Evolutionary conservation across 1,139 yeast species (phyloP), one percentile per base, ranked within the genome.

Genomic region (Diutina rugosa): DNA sequence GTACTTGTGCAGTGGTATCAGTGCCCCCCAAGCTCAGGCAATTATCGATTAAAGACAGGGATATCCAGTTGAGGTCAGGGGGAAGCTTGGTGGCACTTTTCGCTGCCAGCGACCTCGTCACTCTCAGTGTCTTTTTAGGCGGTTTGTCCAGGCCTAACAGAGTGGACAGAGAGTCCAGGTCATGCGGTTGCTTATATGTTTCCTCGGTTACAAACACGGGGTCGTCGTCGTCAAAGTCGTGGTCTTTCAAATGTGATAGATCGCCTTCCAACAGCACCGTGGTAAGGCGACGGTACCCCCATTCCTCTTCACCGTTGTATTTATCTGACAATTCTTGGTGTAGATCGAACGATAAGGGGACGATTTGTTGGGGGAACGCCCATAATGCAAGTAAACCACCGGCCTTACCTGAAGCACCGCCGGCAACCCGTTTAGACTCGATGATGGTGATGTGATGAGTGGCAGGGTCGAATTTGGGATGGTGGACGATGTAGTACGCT

Each of bases 351-450:
- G 96, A 86, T 57, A 93, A 75, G 0, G 96, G 95, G 5, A 91
- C 98, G 56, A 93, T 83, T 68, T 90, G 96, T 64, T 87, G 91
- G 0, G 99, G 99, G 68, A 93, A 93, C 0, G 98, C 98, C 96
- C 98, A 90, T 51, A 88, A 77, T 0, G 97, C 97, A 57, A 93
- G 72, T 55, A 93, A 74, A 0, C 99, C 99, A 48, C 99, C 99
- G 3, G 99, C 99, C 65, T 93, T 93, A 57, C 99, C 99, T 48
- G 91, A 83, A 18, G 99, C 99, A 48, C 97, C 99, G 55, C 97
- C 96, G 0, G 98, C 99, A 3, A 93, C 96, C 64, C 96, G 78
- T 62, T 88, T 87, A 57, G 95, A 85, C 69, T 93, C 99, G 28
- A 93, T 69, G n/a, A 93, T 80, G 18, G 97, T 88, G 61, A 93